A percentile compares a stretch with the other conserved stretches of the same genome.
Conservation (phyloP, 2,329 filamentous ascomycete species). For the Colletotrichum caudatum region DNA sequence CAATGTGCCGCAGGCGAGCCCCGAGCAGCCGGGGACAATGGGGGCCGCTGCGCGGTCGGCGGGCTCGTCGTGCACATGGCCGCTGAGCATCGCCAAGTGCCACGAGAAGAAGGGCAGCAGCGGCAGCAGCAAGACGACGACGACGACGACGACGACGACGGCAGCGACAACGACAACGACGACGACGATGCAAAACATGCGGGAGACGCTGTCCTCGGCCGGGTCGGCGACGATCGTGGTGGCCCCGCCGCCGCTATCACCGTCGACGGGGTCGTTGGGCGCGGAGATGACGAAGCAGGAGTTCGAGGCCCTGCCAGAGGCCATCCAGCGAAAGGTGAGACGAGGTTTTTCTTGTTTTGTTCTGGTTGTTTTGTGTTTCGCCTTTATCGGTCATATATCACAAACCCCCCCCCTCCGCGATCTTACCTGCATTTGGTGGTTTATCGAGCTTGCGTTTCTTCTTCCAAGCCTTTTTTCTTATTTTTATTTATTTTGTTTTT, state of each 20-base stretch:
- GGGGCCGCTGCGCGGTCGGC: neutral
- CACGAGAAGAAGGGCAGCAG: constrained; percentile 36
- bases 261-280: constrained; percentile 41
- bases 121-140: constrained; percentile 20
- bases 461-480: neutral
- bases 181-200: neutral
- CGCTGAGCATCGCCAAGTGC: constrained; percentile 13
- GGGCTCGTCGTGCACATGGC: constrained; percentile 7
- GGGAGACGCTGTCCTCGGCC: constrained; percentile 22
- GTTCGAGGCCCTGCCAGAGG: constrained; percentile 66
- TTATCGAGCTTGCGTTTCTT: neutral
- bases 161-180: neutral
- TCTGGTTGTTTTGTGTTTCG: neutral
- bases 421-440: neutral
- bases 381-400: neutral
- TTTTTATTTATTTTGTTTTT: too few species aligned
- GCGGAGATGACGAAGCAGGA: constrained; percentile 53
- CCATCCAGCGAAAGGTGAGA: constrained; percentile 69
- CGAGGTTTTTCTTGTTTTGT: constrained; percentile 30
- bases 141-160: neutral
- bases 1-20: constrained; percentile 15
- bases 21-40: constrained; percentile 18
- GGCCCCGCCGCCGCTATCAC: constrained; percentile 30
- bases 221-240: constrained; percentile 6
- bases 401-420: neutral